Evolutionary conservation across 169 alveolate genomes (phyloP).

Genomic region (Plasmodium relictum): DNA sequence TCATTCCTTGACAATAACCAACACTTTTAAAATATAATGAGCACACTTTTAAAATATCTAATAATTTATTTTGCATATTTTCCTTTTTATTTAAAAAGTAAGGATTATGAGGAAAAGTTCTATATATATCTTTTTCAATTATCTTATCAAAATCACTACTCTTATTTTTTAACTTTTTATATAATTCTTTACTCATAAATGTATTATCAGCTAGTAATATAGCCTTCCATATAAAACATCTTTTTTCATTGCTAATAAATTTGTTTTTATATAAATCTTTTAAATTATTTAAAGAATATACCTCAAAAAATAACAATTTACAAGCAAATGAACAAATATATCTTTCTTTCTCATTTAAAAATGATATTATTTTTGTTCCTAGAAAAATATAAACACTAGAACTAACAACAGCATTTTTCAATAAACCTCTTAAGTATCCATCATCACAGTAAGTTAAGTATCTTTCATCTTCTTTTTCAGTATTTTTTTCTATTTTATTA

Average conservation of each 20-base stretch:
- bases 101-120: slow-evolving; percentile 34
- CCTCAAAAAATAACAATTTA: slow-evolving; percentile 51
- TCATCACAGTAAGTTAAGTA: slow-evolving; percentile 41
- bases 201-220: slow-evolving; percentile 37
- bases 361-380: slow-evolving; percentile 48
- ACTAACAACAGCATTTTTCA: slow-evolving; percentile 28
- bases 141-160: slow-evolving; percentile 23
- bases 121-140: slow-evolving; percentile 49
- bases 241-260: slow-evolving; percentile 41
- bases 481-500: too few species aligned
- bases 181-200: slow-evolving; percentile 25
- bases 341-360: slow-evolving; percentile 66
- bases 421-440: slow-evolving; percentile 33
- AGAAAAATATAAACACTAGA: slow-evolving; percentile 13
- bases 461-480: not conserved
- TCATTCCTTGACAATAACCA: slow-evolving; percentile 75
- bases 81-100: not conserved
- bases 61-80: slow-evolving; percentile 40
- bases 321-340: slow-evolving; percentile 31
- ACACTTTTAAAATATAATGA: slow-evolving; percentile 37
- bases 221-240: slow-evolving; percentile 44
- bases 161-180: slow-evolving; percentile 5
- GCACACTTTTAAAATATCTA: slow-evolving; percentile 36
- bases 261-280: slow-evolving; percentile 26
- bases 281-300: slow-evolving; percentile 33